Evolutionary conservation across 768 basidiomycete genomes (phyloP), one percentile per base, ranked within the genome.

Genomic region (Trametes elegans): DNA sequence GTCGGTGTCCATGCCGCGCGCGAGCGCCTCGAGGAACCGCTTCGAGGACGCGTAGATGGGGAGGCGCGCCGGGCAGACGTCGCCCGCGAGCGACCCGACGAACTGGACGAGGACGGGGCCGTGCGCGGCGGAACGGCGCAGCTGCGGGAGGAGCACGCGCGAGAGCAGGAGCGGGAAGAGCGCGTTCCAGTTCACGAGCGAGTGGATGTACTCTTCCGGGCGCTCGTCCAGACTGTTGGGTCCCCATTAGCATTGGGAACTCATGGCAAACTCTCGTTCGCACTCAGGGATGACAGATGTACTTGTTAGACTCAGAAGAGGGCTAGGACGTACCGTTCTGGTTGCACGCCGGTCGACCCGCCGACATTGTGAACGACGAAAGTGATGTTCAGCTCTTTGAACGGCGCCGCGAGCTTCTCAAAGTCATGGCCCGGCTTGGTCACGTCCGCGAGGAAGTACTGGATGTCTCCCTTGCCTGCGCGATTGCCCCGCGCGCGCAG

Each of bases 341-440:
- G 41, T 28, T 32, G 46, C 7, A 49, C 46, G n/a, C n/a, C n/a
- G 3, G 49, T 49, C 0, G 36, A 42, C 8, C 60, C 55, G 1
- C 66, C 66, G n/a, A 66, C 68, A 47, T 69, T 69, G 53, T 69
- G 56, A 1, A 67, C 29, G 19, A 69, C 55, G n/a, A 65, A 28
- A 4, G 68, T 67, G 40, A 69, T 61, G 52, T 69, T 57, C 27
- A 69, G 40, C n/a, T 61, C 63, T 27, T 55, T 59, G 51, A 59
- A 66, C 11, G 58, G 62, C 43, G 41, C 59, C 7, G 64, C 28
- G 27, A 62, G 42, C 16, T 41, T 49, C 23, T 31, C 60, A 24
- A 64, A 67, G 47, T 69, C 62, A 28, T 60, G 53, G 6, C 49
- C 61, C 0, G 50, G 13, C 35, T 43, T 38, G 4, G 55, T 42